Evolutionary conservation across 352 stramenopile genomes (phyloP).

Genomic region (Phytophthora kernoviae): DNA sequence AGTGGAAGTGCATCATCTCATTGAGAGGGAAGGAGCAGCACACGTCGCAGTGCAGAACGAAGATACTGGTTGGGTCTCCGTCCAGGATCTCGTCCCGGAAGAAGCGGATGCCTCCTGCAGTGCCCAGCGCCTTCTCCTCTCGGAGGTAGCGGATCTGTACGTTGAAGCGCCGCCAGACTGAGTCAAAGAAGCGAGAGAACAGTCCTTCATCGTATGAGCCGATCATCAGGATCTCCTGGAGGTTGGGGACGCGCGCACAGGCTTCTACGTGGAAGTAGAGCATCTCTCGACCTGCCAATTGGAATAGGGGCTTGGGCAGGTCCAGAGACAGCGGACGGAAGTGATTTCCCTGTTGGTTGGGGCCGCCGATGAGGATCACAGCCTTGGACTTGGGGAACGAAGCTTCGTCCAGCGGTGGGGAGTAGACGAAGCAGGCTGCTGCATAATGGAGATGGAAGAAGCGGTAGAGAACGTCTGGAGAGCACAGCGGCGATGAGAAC

Average conservation of each 20-base stretch:
- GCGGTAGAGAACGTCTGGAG: background rate
- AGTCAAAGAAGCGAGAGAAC: conserved; percentile 89
- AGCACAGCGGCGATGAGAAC: background rate
- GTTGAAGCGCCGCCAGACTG: conserved; percentile 81
- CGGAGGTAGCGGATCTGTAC: conserved; percentile 86
- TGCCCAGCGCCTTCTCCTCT: conserved; percentile 83
- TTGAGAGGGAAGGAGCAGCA: conserved; percentile 88
- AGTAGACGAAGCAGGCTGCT: background rate
- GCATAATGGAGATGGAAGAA: background rate
- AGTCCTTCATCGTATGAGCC: conserved; percentile 89
- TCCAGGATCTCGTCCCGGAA: conserved; percentile 88
- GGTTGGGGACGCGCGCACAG: conserved; percentile 78
- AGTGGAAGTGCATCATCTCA: conserved; percentile 90
- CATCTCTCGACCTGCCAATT: conserved; percentile 85
- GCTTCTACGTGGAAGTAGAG: conserved; percentile 91
- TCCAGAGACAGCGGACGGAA: conserved; percentile 89
- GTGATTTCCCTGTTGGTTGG: conserved; percentile 87
- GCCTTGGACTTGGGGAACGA: conserved; percentile 83
- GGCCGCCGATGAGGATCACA: conserved; percentile 87
- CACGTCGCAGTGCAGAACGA: conserved; percentile 88
- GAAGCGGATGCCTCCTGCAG: conserved; percentile 80
- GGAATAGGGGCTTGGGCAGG: conserved; percentile 87
- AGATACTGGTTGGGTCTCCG: conserved; percentile 71
- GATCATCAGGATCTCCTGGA: conserved; percentile 90
- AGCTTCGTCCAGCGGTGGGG: conserved; percentile 34